Conservation (phyloP, 2,329 filamentous ascomycete genomes). For the Lomentospora prolificans region DNA sequence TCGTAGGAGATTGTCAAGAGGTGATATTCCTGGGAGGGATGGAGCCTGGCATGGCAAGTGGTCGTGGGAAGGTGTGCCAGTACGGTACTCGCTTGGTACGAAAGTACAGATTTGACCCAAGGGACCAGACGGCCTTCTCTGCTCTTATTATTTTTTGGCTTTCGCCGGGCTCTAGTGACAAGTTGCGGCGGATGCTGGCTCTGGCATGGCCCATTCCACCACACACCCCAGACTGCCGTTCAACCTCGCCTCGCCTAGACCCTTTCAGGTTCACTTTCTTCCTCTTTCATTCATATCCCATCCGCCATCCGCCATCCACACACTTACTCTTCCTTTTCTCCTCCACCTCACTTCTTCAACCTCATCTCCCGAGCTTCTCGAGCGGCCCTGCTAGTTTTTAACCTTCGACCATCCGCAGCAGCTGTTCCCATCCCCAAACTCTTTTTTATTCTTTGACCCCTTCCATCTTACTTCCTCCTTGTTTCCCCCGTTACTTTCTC, state of each 20-base stretch:
- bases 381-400: neutral
- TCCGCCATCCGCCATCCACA: constrained; percentile 5
- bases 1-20: neutral
- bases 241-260: constrained; percentile 12
- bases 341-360: constrained; percentile 13
- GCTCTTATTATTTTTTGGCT: constrained; percentile 7
- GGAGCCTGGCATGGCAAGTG: neutral
- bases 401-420: neutral
- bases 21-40: neutral
- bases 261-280: constrained; percentile 13
- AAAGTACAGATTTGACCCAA: constrained; percentile 6
- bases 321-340: constrained; percentile 11
- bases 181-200: constrained; percentile 3
- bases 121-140: neutral
- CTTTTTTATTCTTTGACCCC: neutral
- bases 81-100: constrained; percentile 3
- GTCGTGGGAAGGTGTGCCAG: neutral
- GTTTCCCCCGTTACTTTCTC: neutral
- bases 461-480: neutral
- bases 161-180: constrained; percentile 6
- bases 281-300: constrained; percentile 12
- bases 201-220: neutral
- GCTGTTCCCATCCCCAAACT: neutral
- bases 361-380: neutral
- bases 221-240: constrained; percentile 4